Base-by-base conservation (phyloP, 495 filamentous ascomycete genomes). In the Podospora fimiseda region DNA sequence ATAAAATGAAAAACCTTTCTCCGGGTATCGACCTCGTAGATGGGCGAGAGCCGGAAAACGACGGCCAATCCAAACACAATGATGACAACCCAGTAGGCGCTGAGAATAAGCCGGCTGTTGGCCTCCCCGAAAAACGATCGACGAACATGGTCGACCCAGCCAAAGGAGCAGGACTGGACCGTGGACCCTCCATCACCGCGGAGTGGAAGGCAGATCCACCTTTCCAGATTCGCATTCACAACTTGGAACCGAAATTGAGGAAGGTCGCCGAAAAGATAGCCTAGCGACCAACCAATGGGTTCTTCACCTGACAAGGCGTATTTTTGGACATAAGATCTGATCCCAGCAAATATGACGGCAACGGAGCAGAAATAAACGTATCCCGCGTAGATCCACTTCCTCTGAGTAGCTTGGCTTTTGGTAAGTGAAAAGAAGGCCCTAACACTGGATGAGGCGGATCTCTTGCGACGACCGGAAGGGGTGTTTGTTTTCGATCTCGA, bases 1-100 rank as follows among this genome's bases (percentile, higher is more conserved):
- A 90, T 95, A 56, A 92, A 93, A 67, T 99, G 93, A 69, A 99
- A 99, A 9, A 99, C 87, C 69, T 99, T 99, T 36, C 93, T 82
- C n/a, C 93, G 80, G 2, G 93, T 99, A 69, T 99, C 94, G 33
- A 97, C 90, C 70, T 96, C 88, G 59, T 71, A 79, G 48, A 86
- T 63, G 13, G 82, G 68, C 36, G 85, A 86, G 21, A 96, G 75
- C 30, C 79, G 79, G 52, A 88, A 78, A 3, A 96, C 89, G 2
- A 87, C 68, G 2, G 78, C 69, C 38, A 98, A 74, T 1, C 91
- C 94, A 7, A 82, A 59, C 19, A 75, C 61, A 27, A 99, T 73
- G 27, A 93, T 79, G 39, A 66, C 24, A 8, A 83, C 20, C 71
- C 85, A 96, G 75, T 95, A 91, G 9, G 63, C 80, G 49, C 77